Evolutionary conservation across 495 filamentous ascomycete species (phyloP), one percentile per base, ranked within the genome.

Genomic region (Penicillium macrosclerotiorum): DNA sequence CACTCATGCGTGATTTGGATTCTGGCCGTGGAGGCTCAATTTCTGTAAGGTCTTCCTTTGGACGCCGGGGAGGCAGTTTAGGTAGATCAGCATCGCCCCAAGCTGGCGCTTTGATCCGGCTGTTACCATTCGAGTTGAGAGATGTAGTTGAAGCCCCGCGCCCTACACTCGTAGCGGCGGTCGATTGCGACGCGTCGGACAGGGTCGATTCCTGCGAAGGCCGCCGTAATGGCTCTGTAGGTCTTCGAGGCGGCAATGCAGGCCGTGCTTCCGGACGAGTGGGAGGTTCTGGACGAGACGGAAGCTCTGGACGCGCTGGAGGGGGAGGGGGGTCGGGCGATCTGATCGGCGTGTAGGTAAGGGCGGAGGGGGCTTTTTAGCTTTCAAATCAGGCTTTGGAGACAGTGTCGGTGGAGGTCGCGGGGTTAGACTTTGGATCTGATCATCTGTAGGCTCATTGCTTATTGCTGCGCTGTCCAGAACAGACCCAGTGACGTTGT

Each of bases 331-430:
- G 73, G 50, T 50, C 12, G 31, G 39, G 60, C 72, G 47, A 45
- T 58, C 59, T 65, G 54, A 50, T 47, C 23, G 72, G 45, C 78
- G 69, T 19, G 72, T 68, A 18, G 79, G 78, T 39, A 81, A 63
- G 12, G 69, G 78, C 20, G 81, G 81, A 38, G 80, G 68, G 16
- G 60, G 36, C 30, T 60, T 63, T 38, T 64, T 68, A 17, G 65
- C 52, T 37, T 60, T 73, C 64, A 64, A 57, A 35, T 64, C 63
- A 36, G 57, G 51, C 45, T 43, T 44, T 22, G 61, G 42, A 11
- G 57, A 56, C 26, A 49, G 46, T 11, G 46, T 42, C 16, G 59
- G 38, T 39, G 57, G 50, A 26, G 62, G 51, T 9, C 38, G 61
- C 24, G 52, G 37, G 11, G 35, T 45, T 5, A 47, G 50, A 51